Conservation (phyloP, 75 land plant genomes). For the Pseudotsuga menziesii region DNA sequence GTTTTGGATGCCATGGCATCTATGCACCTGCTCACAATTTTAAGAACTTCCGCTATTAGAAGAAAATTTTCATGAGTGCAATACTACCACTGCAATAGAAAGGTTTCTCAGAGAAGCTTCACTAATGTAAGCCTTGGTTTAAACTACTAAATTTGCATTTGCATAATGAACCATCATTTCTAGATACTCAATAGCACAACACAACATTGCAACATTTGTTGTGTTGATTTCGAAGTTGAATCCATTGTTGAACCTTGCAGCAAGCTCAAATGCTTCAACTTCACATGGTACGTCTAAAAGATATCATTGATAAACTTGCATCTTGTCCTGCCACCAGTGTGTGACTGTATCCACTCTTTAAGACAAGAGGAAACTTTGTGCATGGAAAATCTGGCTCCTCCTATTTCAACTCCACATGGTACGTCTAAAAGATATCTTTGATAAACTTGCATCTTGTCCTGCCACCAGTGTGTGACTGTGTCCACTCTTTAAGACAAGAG, state of each 20-base stretch:
- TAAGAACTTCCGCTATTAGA: constrained; percentile 73
- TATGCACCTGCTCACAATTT: constrained; percentile 71
- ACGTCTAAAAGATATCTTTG: constrained; percentile 50
- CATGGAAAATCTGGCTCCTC: constrained; percentile 63
- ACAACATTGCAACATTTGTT: constrained; percentile 63
- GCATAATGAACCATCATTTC: constrained; percentile 94
- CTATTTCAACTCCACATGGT: constrained; percentile 86
- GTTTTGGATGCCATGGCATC: constrained; percentile 68
- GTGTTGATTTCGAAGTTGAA: constrained; percentile 81
- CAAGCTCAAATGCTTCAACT: constrained; percentile 80
- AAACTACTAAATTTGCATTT: constrained; percentile 54
- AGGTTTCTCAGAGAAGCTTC: constrained; percentile 64
- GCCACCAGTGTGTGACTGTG: constrained; percentile 63
- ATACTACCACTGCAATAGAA: constrained; percentile 50
- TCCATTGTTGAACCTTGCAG: constrained; percentile 86
- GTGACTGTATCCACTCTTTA: constrained; percentile 71
- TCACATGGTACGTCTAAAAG: constrained; percentile 77
- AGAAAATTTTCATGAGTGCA: constrained; percentile 62
- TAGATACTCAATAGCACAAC: constrained; percentile 81
- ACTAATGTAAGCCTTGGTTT: constrained; percentile 58
- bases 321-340: constrained; percentile 63
- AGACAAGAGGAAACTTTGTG: constrained; percentile 95
- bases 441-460: constrained; percentile 44
- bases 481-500: constrained; percentile 84
- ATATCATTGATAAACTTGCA: constrained; percentile 46